Evolutionary conservation across 2,329 filamentous ascomycete genomes (phyloP).

Genomic region (Cytospora schulzeri): DNA sequence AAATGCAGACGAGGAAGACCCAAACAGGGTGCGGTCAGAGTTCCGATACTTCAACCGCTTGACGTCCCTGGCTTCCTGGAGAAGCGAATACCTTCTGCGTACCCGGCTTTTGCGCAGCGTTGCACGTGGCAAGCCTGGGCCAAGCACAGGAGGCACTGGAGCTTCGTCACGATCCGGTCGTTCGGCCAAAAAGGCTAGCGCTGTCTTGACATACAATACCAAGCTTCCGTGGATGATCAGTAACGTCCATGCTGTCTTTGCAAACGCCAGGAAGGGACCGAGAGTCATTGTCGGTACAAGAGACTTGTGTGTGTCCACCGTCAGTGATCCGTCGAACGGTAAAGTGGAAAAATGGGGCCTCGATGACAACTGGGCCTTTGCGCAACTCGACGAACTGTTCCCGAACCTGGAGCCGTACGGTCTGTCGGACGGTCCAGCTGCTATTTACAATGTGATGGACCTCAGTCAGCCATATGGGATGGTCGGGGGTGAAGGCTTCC

Average conservation of each 20-base stretch:
- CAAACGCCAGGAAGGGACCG: slow-evolving; percentile 71
- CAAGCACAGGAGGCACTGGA: slow-evolving; percentile 53
- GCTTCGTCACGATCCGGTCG: slow-evolving; percentile 51
- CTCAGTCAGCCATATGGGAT: slow-evolving; percentile 84
- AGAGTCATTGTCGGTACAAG: slow-evolving; percentile 82
- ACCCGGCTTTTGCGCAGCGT: slow-evolving; percentile 83
- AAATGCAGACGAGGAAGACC: slow-evolving; percentile 48
- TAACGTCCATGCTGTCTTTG: slow-evolving; percentile 76
- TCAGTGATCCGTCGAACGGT: slow-evolving; percentile 76
- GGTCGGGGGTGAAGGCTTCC: slow-evolving; percentile 82
- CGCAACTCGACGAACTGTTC: slow-evolving; percentile 77
- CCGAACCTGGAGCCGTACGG: slow-evolving; percentile 76
- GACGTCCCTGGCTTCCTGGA: slow-evolving; percentile 85
- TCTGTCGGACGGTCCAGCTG: slow-evolving; percentile 75
- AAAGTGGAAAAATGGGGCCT: slow-evolving; percentile 83
- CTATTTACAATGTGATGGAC: slow-evolving; percentile 84
- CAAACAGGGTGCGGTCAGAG: slow-evolving; percentile 66
- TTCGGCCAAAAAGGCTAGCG: slow-evolving; percentile 66
- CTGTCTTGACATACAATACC: slow-evolving; percentile 83
- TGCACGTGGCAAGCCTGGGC: slow-evolving; percentile 75
- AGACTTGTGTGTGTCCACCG: slow-evolving; percentile 75
- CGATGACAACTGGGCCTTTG: slow-evolving; percentile 71
- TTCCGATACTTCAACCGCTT: slow-evolving; percentile 80
- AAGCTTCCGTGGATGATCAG: slow-evolving; percentile 79
- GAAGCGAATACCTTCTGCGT: slow-evolving; percentile 90